phyloP scores from a whole-genome alignment of 164 flowering plant genomes.

The Piper betle region DNA sequence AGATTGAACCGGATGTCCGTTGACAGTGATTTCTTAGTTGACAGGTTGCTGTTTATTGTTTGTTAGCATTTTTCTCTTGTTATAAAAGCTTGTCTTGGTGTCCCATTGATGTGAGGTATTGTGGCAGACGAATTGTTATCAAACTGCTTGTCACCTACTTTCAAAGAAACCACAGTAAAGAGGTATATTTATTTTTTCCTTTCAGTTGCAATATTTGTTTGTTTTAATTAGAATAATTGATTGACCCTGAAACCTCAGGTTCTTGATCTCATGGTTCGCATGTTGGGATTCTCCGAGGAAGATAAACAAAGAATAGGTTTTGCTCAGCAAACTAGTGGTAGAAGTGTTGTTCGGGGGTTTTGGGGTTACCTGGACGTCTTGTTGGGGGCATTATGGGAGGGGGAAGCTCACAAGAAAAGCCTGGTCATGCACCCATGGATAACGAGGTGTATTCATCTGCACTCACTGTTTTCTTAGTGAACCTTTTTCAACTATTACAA shows the following conservation, averaged over 20 bases:
- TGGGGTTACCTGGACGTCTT: constrained; percentile 91
- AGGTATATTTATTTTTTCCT: constrained; percentile 33
- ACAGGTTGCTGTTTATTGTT: constrained; percentile 40
- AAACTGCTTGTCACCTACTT: constrained; percentile 91
- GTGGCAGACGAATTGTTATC: constrained; percentile 92
- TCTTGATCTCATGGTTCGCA: constrained; percentile 91
- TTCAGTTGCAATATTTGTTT: background rate
- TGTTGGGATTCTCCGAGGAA: constrained; percentile 94
- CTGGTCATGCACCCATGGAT: constrained; percentile 43
- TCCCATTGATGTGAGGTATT: background rate
- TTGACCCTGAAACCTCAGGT: constrained; percentile 33
- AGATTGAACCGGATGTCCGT: constrained; percentile 93
- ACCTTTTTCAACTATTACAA: too few relatives aligned
- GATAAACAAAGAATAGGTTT: constrained; percentile 88
- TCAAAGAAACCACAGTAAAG: constrained; percentile 95
- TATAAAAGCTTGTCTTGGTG: background rate
- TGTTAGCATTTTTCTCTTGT: background rate
- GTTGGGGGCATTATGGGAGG: constrained; percentile 97
- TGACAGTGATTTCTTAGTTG: constrained; percentile 92
- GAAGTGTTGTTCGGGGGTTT: constrained; percentile 97
- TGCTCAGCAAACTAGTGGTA: constrained; percentile 86
- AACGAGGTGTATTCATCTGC: constrained; percentile 41
- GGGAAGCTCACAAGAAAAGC: constrained; percentile 43
- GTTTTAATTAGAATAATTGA: background rate
- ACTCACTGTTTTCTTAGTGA: constrained; percentile 1